Evolutionary conservation across 306 rosid species (phyloP), one percentile per base, ranked within the genome.

Genomic region (Quercus suber): DNA sequence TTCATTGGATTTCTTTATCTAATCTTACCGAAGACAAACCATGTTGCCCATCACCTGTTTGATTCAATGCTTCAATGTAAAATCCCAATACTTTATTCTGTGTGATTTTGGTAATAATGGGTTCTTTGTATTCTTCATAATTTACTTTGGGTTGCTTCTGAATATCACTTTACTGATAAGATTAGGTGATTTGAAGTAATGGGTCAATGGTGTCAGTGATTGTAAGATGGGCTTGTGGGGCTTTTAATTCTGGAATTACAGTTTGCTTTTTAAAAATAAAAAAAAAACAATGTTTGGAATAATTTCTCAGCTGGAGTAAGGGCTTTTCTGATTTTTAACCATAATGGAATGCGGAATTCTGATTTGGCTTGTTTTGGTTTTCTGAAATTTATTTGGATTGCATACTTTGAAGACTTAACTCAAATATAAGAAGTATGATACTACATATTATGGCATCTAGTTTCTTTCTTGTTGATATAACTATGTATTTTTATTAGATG

Each of bases 41-140:
- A 6, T 67, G 14, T 75, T 74, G 86, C 76, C 67, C 78, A 49
- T 43, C 59, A 80, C 63, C 73, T 79, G 90, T 82, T 76, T 69
- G 85, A 18, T 52, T 37, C 33, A 59, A 59, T 73, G 82, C 56
- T 19, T 28, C 21, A 81, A 11, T 35, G 4, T 33, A n/a, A n/a
- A 37, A 68, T 33, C 41, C 52, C 27, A 35, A 14, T 19, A 33
- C 21, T 28, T 63, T 33, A 17, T 67, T 8, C 8, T 35, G 72
- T 23, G 27, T 68, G 18, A 18, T 19, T 19, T 37, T 35, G n/a
- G 72, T n/a, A 68, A 45, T 27, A 35, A 18, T 68, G n/a, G 72
- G 72, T 17, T 64, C 18, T 30, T 30, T 17, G 9, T 30, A 31
- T 68, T 35, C 15, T 21, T 35, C 14, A 37, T 33, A 35, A 68